Percentiles rank a stretch among this genome's conserved stretches.
Conservation (phyloP, 352 stramenopile species). For the Sclerospora graminicola region DNA sequence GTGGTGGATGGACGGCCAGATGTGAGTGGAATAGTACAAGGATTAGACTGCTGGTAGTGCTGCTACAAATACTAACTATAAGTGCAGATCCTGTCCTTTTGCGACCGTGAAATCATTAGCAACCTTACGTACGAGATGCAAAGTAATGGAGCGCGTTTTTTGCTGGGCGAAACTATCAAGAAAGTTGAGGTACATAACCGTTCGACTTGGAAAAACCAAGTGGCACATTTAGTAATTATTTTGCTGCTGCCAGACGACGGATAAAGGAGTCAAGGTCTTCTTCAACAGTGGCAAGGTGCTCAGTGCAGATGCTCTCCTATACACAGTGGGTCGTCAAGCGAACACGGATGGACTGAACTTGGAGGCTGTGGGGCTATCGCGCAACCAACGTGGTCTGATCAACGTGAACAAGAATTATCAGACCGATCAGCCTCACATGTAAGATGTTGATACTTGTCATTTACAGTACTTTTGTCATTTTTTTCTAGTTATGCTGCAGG, state of each 20-base stretch:
- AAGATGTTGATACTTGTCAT: constrained; percentile 2
- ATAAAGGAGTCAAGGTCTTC: constrained; percentile 50
- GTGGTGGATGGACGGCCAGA: constrained; percentile 75
- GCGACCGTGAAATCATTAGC: constrained; percentile 78
- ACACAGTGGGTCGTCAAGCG: constrained; percentile 71
- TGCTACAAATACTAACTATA: not conserved
- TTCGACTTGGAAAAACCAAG: not conserved
- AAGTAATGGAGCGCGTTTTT: constrained; percentile 78
- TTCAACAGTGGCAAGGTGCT: constrained; percentile 69
- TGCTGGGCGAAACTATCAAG: constrained; percentile 72
- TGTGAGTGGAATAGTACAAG: constrained; percentile 17
- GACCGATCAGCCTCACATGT: constrained; percentile 76
- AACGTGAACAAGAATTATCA: constrained; percentile 86
- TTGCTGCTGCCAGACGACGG: constrained; percentile 26
- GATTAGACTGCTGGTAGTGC: not conserved
- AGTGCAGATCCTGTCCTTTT: constrained; percentile 70
- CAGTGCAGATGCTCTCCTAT: constrained; percentile 65
- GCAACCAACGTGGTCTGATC: constrained; percentile 72
- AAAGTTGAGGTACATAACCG: constrained; percentile 37
- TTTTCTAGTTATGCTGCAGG: constrained; percentile 67
- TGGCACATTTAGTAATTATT: no score
- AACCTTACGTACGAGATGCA: constrained; percentile 87
- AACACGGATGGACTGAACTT: constrained; percentile 78
- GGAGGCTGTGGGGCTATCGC: constrained; percentile 63
- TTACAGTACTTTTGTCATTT: not conserved